Evolutionary conservation across 257 asterid species (phyloP).

Genomic region (Lithospermum erythrorhizon): DNA sequence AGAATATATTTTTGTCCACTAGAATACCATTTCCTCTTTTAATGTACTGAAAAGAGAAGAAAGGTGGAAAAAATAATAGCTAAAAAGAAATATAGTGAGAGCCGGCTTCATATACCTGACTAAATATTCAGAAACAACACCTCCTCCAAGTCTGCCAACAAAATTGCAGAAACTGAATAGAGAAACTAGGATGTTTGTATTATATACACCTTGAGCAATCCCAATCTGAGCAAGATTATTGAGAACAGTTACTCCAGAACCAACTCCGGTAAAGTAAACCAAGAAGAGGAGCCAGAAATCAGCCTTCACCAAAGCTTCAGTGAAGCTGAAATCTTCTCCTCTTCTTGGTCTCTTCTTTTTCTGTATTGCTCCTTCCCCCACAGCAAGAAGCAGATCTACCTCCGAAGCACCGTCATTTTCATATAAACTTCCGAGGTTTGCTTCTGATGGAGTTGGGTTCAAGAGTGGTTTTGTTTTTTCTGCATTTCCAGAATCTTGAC

Average conservation of each 20-base stretch:
- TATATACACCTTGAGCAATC: constrained; percentile 38
- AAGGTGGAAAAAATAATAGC: neutral
- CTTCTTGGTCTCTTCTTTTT: constrained; percentile 51
- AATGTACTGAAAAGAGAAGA: neutral
- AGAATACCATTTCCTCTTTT: no score
- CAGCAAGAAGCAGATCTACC: constrained; percentile 50
- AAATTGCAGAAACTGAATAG: constrained; percentile 68
- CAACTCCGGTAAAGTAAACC: constrained; percentile 61
- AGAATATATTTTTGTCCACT: no score
- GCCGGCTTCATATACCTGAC: constrained; percentile 29
- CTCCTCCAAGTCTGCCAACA: constrained; percentile 73
- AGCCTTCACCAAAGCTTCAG: constrained; percentile 54
- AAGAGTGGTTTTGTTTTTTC: constrained; percentile 31
- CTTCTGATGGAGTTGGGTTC: constrained; percentile 26
- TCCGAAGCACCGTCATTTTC: constrained; percentile 32
- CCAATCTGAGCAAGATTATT: constrained; percentile 75
- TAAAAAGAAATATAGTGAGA: neutral
- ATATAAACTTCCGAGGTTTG: constrained; percentile 21
- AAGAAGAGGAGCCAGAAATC: constrained; percentile 71
- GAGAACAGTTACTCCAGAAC: constrained; percentile 65
- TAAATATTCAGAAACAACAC: constrained; percentile 46
- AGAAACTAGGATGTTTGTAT: constrained; percentile 45
- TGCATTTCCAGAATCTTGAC: constrained; percentile 9
- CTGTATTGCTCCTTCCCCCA: constrained; percentile 50
- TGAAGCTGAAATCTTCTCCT: constrained; percentile 54